Base-by-base conservation (phyloP, 148 eudicot species). In the Rhododendron griersonianum region DNA sequence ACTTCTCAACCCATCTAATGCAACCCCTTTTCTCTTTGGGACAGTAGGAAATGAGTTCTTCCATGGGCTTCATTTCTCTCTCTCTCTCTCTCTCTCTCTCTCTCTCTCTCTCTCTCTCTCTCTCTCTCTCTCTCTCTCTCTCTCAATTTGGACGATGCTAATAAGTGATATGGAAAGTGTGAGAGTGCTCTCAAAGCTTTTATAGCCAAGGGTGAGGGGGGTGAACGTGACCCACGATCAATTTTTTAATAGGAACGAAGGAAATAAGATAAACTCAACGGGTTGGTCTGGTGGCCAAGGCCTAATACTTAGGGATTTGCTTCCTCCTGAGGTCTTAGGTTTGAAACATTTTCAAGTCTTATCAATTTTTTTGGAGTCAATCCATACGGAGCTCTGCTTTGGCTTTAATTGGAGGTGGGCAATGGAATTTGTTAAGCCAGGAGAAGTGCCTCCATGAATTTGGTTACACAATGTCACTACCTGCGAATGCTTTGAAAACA, bases 1-100 rank as follows among this genome's bases (percentile, higher is more conserved):
- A 92, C 30, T 87, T 89, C 15, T 87, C 48, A 14, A 87, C 92
- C 94, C 94, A 92, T 53, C 69, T 5, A 0, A 85, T 83, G 53
- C 94, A 92, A 18, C 71, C 35, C 55, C 84, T 90, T 25, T 69
- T 80, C 91, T 92, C 92, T 65, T 79, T 87, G n/a, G 35, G 33
- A 39, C 93, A 91, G 61, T 90, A 89, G 30, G 78, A 44, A 39
- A 74, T 39, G 21, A 82, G n/a, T 25, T 41, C 57, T 82, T 14
- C 45, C 1, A 82, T 7, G 73, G 76, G 37, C 55, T 63, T 14
- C 76, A 63, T 82, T 7, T n/a, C 81, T 79, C 82, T 78, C 55
- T 19, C 53, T 77, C 19, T 81, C 81, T 78, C 25, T 19, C 80
- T 77, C 80, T 75, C 79, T 14, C 79, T 75, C 14, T 53, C 48